These are phyloP conservation scores for Entrophospora sp. DNA, from an alignment of 192 early-diverging fungal species.

Conservation along the genomic window DNA sequence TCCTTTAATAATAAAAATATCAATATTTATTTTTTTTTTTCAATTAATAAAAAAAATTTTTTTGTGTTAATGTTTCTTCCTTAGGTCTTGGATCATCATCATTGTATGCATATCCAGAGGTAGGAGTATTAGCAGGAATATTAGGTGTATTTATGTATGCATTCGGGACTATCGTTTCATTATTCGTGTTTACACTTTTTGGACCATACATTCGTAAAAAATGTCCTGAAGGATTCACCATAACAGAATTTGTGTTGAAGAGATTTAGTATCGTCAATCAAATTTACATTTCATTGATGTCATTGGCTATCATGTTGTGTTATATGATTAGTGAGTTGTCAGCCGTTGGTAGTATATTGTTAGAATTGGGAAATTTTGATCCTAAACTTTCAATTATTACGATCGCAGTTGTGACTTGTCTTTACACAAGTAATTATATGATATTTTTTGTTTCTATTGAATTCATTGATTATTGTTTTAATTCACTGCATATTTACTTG, in stretches of 20 bases:
- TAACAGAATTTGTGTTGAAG: slow-evolving; percentile 49
- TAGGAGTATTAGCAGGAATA: slow-evolving; percentile 46
- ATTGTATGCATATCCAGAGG: slow-evolving; percentile 47
- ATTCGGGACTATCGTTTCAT: slow-evolving; percentile 41
- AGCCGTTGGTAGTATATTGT: slow-evolving; percentile 41
- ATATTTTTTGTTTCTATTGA: not conserved
- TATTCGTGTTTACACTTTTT: slow-evolving; percentile 44
- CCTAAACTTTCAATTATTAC: slow-evolving; percentile 42
- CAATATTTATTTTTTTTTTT: no score
- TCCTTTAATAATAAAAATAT: no score
- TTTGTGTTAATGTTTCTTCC: not conserved
- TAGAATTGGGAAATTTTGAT: slow-evolving; percentile 38
- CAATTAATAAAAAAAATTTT: not conserved
- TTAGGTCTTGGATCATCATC: slow-evolving; percentile 44
- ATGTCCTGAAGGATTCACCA: slow-evolving; percentile 50
- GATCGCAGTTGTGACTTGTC: slow-evolving; percentile 45
- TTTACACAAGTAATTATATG: slow-evolving; percentile 37
- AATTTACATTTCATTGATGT: slow-evolving; percentile 41
- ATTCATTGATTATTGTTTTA: not conserved
- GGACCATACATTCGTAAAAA: slow-evolving; percentile 47
- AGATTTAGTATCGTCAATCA: slow-evolving; percentile 48
- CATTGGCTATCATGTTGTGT: slow-evolving; percentile 47
- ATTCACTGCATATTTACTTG: no score
- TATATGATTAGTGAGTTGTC: slow-evolving; percentile 55
- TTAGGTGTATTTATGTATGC: slow-evolving; percentile 52